Base-by-base conservation (phyloP, 2,329 filamentous ascomycete genomes). In the Penicillium sp. region DNA sequence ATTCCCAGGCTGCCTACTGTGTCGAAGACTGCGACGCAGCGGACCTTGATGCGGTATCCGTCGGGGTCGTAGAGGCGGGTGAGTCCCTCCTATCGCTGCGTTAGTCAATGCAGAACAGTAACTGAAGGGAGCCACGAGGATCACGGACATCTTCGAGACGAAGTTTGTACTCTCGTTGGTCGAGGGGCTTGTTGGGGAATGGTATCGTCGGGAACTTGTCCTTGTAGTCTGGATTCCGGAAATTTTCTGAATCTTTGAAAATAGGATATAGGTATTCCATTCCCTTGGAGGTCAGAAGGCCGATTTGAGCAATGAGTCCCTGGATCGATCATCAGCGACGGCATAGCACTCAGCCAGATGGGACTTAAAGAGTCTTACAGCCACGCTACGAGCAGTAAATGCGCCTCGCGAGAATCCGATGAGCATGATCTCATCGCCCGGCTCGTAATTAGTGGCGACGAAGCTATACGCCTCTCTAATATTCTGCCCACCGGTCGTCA, bases 321-420 rank as follows among this genome's bases (percentile, higher is more conserved):
- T 66, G 42, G 2, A 34, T 34, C 5, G 5, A 55, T 55, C 7
- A 55, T 48, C 12, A 43, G 41, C 22, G 1, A 34, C 7, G 10
- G 4, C 5, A n/a, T 10, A 5, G 6, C 10, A n/a, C 17, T 35
- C 20, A 50, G 28, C 17, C 2, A 6, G 10, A 4, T 11, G 25
- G 17, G 34, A 20, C 10, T 20, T 11, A 4, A 4, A 17, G 14
- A 38, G 39, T n/a, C 64, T 59, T 55, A 66, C 64, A 47, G 72
- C 74, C 48, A 76, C 69, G 35, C 66, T 70, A 63, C 75, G 66
- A 20, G 73, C 75, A 7, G 74, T 76, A 59, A 75, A 77, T 12
- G 75, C 74, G 50, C 75, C 75, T 4, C 75, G 69, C 11, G 71
- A 74, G 54, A 77, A 77, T 15, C 75, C 75, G 43, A 76, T 55